Evolutionary conservation across 2,329 filamentous ascomycete genomes (phyloP), one percentile per base, ranked within the genome.

Genomic region (Cladosporium sp.): DNA sequence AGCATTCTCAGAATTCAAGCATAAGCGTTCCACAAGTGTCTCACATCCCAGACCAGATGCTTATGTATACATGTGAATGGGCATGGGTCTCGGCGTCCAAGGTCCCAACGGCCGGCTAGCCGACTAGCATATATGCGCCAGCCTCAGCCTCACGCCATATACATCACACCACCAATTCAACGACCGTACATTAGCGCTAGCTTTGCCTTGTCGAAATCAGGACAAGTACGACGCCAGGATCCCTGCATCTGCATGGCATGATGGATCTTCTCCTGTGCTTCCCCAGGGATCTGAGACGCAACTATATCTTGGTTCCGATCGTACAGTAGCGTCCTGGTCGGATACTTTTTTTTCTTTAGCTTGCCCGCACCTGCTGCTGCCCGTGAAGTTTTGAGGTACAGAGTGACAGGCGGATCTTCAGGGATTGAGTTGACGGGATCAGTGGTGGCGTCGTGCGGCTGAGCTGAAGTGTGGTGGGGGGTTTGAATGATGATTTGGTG

Each of bases 231-330:
- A 18, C 38, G 38, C 41, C 10, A 47, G 41, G 28, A 54, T 54
- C 51, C 51, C 24, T 54, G 51, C 28, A 15, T 54, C 24, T n/a
- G 24, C 24, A 47, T 47, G 41, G 41, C 41, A 47, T 47, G n/a
- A 47, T 47, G 41, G 41, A 44, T 44, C 15, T 44, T 32, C 30
- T 30, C 28, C 28, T 32, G 30, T 32, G 30, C 30, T 32, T 10
- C 26, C 21, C 24, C 18, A 2, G 14, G 4, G 52, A 55, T 55
- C 52, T 47, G 41, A 47, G 41, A 47, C 41, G 41, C 28, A 55
- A 30, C 52, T 3, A 34, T 34, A 52, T 63, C 59, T 54, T 26
- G 47, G 38, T 49, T 60, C 58, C 58, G 58, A 60, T 51, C 60
- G 49, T 61, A 61, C 59, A 61, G 59, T 54, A 54, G 60, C 47